Base-by-base conservation (phyloP, 1,284 basidiomycete species). In the Exobasidium rhododendri region DNA sequence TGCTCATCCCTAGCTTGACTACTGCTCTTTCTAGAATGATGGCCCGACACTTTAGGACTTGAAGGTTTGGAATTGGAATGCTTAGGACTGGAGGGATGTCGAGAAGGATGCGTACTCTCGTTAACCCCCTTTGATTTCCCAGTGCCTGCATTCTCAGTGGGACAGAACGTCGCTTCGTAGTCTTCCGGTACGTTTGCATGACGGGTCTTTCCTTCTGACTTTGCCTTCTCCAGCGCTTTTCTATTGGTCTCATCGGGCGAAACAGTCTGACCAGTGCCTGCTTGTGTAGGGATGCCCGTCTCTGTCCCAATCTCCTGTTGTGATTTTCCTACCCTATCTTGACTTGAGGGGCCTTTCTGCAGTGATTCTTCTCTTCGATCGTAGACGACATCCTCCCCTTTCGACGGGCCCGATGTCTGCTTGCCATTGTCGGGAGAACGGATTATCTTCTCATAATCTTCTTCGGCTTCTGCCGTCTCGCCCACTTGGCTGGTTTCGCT, bases 221-320 rank as follows among this genome's bases (percentile, higher is more conserved):
- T 17, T 4, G 56, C 44, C 14, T 63, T 56, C 1, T 59, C 35
- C 2, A 58, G 17, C 1, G 70, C 68, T 0, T 35, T 24, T 4
- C 54, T 20, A 0, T 65, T 63, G 26, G 63, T 60, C 17, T 63
- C 46, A 46, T 73, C 70, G 2, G 64, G 63, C 1, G 66, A 68
- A 7, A 66, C 50, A 7, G 69, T 70, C 7, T 64, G 68, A 2
- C 64, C 70, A 2, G 56, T 58, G 4, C 70, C 70, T 4, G 66
- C 70, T 5, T 57, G 54, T 28, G 70, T 73, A 28, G 68, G 69
- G 44, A 73, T 70, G 1, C 58, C 65, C 2, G 45, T 13, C 49
- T 67, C 69, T 44, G 65, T 69, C 7, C 67, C 63, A 44, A 65
- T 65, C 13, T 56, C 4, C 0, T 26, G 46, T 49, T 68, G 66